Percentiles rank a stretch among this genome's conserved stretches.
Evolutionary conservation across 177 flowering plant genomes (phyloP).

Genomic region (Vitis hybrid): DNA sequence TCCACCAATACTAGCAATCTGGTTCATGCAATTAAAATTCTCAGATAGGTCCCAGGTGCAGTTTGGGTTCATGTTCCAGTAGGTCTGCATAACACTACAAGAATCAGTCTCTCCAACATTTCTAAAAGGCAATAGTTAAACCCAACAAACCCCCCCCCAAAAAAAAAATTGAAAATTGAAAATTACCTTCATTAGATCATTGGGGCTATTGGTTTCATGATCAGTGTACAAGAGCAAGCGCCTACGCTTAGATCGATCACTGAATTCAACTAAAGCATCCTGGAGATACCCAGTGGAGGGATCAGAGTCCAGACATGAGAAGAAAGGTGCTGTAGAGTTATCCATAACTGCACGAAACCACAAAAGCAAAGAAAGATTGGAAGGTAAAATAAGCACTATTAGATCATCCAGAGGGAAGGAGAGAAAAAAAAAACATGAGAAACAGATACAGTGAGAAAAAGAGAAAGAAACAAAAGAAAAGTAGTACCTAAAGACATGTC

Average conservation of each 20-base stretch:
- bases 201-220: slow-evolving; percentile 15
- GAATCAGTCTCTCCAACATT: neutral
- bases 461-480: slow-evolving; percentile 7
- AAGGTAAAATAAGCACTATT: too few species aligned
- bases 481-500: slow-evolving; percentile 51
- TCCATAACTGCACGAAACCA: slow-evolving; percentile 31
- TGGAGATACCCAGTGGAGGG: slow-evolving; percentile 70
- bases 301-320: slow-evolving; percentile 27
- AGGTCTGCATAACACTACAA: slow-evolving; percentile 20
- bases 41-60: slow-evolving; percentile 21
- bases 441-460: slow-evolving; percentile 16
- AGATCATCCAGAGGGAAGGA: neutral
- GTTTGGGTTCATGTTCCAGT: slow-evolving; percentile 32
- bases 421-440: neutral
- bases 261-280: slow-evolving; percentile 69
- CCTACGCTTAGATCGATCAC: slow-evolving; percentile 50
- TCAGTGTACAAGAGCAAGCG: slow-evolving; percentile 30
- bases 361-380: neutral
- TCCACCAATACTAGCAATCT: slow-evolving; percentile 12
- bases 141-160: neutral
- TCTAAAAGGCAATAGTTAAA: neutral
- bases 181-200: slow-evolving; percentile 21
- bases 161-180: neutral
- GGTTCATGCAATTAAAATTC: slow-evolving; percentile 27
- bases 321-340: slow-evolving; percentile 14